Conservation (phyloP, 1,284 basidiomycete genomes). For the Tilletia setariae region DNA sequence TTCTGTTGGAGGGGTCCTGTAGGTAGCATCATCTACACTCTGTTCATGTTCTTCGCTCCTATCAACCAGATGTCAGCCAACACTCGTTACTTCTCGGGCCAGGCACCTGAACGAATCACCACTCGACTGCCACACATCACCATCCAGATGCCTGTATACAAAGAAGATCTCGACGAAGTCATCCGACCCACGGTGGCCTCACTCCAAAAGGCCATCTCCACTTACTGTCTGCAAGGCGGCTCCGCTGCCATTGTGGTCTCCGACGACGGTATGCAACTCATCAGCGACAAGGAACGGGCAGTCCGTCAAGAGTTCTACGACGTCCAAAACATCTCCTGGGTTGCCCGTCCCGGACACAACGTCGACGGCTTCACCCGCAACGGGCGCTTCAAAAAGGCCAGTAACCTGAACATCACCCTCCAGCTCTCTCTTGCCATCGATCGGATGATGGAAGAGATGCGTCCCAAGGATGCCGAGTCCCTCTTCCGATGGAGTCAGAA, state of each 20-base stretch:
- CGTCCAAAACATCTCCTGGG: conserved; percentile 72
- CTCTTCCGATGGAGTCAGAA: conserved; percentile 26
- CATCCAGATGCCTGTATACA: conserved; percentile 75
- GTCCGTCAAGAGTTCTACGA: conserved; percentile 71
- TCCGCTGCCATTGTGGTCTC: conserved; percentile 72
- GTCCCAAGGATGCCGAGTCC: conserved; percentile 35
- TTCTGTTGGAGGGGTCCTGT: too few species aligned
- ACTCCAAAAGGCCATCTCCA: conserved; percentile 79
- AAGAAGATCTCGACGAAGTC: conserved; percentile 58
- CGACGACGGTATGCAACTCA: conserved; percentile 69
- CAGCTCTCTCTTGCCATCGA: conserved; percentile 71
- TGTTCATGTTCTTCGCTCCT: conserved; percentile 54
- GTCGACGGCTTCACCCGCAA: conserved; percentile 71
- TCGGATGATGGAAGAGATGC: conserved; percentile 63
- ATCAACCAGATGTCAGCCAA: conserved; percentile 64
- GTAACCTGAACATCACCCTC: conserved; percentile 82
- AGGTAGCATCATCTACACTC: conserved; percentile 57
- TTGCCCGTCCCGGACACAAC: conserved; percentile 72
- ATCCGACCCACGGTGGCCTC: conserved; percentile 70
- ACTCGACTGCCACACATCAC: conserved; percentile 71
- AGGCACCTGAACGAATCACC: conserved; percentile 62
- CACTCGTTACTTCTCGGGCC: conserved; percentile 57
- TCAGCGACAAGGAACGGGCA: conserved; percentile 65
- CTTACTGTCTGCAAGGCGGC: conserved; percentile 76
- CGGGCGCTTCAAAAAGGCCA: conserved; percentile 86